Evolutionary conservation across 2,329 filamentous ascomycete species (phyloP), one percentile per base, ranked within the genome.

Genomic region (Amesomyces nigricolor): DNA sequence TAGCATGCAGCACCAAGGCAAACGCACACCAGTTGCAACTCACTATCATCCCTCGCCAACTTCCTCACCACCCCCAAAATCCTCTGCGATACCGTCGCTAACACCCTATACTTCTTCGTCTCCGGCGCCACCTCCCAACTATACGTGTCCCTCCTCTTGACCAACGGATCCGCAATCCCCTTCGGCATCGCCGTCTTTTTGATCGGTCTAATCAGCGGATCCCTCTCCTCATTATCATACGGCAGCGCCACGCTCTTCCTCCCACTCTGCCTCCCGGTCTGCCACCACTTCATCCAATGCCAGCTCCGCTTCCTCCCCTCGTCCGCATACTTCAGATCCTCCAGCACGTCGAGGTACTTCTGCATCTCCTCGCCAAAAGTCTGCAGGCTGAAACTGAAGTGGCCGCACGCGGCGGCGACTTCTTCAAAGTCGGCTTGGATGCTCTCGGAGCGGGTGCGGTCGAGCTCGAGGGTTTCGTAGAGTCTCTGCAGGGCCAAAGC

Each of bases 361-460:
- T 89, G 83, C 73, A 95, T 88, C 66, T 96, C 91, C 67, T 95
- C 89, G 0, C 90, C 91, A 66, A 97, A 92, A 62, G 94, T 88
- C 60, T 94, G 82, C 26, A 99, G 76, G 43, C 88, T 95, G 68
- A 94, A 96, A 67, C 89, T 92, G 67, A 97, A 99, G 71, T 97
- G 91, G 0, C 94, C 92, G 66, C 94, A 99, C 54, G 91, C 95
- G n/a, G 94, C 92, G 40, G 92, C 91, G 10, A 97, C 91, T 70
- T 99, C 94, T 69, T 99, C 94, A 55, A 96, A 91, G 69, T 97
- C 94, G 2, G 92, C 94, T 66, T 95, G 87, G 8, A 92, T 80
- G 59, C 87, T 87, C 51, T 89, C 79, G 0, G 87, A 85, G 42
- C 83, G 80, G 3, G 83, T 76, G 56, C 82, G 82, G 10, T 82